Evolutionary conservation across 2,329 filamentous ascomycete species (phyloP).

Genomic region (Ascocoryne sarcoides): DNA sequence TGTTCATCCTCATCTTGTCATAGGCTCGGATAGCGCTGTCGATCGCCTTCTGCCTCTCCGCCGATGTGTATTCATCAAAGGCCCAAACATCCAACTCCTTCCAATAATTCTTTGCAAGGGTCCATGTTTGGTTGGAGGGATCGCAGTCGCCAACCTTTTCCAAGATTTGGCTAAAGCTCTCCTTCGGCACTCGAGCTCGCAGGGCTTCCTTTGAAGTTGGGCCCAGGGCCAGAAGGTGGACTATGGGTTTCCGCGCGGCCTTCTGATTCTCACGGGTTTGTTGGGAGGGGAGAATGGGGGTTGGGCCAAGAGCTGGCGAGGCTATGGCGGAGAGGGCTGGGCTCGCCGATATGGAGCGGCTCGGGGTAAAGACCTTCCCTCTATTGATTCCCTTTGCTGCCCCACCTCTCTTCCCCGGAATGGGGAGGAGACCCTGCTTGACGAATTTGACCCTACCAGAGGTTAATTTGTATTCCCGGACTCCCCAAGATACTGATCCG

Average conservation of each 20-base stretch:
- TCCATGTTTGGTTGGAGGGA: constrained; percentile 41
- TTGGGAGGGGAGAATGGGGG: constrained; percentile 42
- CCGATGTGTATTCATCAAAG: constrained; percentile 45
- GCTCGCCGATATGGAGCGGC: constrained; percentile 41
- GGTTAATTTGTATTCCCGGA: constrained; percentile 22
- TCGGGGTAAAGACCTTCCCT: constrained; percentile 20
- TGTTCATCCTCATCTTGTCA: constrained; percentile 48
- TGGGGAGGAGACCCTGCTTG: constrained; percentile 24
- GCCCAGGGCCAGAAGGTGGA: constrained; percentile 51
- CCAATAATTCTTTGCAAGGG: constrained; percentile 48
- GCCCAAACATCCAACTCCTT: constrained; percentile 58
- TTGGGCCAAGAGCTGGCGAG: constrained; percentile 44
- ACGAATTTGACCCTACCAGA: constrained; percentile 32
- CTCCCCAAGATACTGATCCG: constrained; percentile 4
- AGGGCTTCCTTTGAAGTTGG: constrained; percentile 44
- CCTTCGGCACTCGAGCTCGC: constrained; percentile 41
- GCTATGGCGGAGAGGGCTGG: constrained; percentile 45
- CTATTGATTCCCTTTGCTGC: constrained; percentile 19
- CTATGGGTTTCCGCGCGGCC: constrained; percentile 42
- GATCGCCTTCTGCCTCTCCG: constrained; percentile 50
- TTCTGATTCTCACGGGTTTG: constrained; percentile 48
- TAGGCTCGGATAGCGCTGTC: constrained; percentile 52
- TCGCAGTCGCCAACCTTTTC: constrained; percentile 50
- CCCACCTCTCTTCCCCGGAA: constrained; percentile 17
- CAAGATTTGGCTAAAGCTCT: constrained; percentile 46